Percentiles rank a stretch among this genome's conserved stretches.
These are phyloP conservation scores for Malus orientalis DNA, from an alignment of 306 rosid species.

Conservation along the genomic window DNA sequence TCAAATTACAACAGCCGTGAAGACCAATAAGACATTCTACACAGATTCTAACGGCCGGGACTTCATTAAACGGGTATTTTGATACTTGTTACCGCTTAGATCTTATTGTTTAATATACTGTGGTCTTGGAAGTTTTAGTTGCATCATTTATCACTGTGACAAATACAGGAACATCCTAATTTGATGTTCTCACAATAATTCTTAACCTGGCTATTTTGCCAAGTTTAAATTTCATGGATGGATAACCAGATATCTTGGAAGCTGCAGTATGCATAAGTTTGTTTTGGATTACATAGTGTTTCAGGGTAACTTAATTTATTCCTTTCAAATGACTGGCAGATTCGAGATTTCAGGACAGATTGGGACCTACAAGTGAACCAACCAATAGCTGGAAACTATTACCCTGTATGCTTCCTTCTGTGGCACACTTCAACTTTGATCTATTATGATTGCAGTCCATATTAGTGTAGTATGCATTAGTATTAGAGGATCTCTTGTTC, in stretches of 20 bases:
- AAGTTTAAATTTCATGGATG: neutral
- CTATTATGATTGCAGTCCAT: neutral
- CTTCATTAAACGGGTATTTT: conserved; percentile 25
- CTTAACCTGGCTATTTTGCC: neutral
- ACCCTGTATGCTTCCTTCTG: conserved; percentile 18
- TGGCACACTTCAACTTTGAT: neutral
- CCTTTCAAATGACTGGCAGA: conserved; percentile 16
- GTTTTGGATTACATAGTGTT: neutral
- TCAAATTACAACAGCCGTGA: conserved; percentile 25
- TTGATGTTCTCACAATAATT: neutral
- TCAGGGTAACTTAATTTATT: neutral
- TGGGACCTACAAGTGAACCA: conserved; percentile 30
- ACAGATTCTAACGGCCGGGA: conserved; percentile 38
- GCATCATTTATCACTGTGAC: neutral
- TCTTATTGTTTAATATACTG: neutral
- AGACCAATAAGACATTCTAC: conserved; percentile 23
- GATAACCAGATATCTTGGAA: neutral
- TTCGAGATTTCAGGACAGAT: conserved; percentile 28
- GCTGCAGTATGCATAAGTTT: neutral
- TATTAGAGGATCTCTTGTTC: neutral
- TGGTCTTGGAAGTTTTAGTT: neutral
- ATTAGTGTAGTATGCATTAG: neutral
- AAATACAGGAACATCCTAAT: neutral
- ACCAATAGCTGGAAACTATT: conserved; percentile 31
- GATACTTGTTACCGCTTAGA: neutral